Evolutionary conservation across 768 basidiomycete species (phyloP).

Genomic region (Mycena amicta): DNA sequence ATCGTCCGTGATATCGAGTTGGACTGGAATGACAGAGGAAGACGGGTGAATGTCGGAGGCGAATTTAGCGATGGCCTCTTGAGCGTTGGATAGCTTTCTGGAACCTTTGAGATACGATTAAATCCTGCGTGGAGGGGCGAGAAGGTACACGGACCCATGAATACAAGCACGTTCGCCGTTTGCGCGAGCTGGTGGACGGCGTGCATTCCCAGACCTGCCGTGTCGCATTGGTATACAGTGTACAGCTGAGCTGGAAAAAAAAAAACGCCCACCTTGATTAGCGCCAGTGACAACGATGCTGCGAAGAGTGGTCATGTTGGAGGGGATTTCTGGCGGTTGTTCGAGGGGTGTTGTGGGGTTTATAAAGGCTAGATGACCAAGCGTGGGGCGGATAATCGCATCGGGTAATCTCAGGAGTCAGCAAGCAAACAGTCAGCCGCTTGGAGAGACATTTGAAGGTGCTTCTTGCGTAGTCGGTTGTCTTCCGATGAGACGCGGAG

Average conservation of each 20-base stretch:
- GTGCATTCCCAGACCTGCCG: constrained; percentile 11
- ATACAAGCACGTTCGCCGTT: background rate
- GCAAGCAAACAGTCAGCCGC: no score
- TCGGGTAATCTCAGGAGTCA: no score
- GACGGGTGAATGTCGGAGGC: constrained; percentile 7
- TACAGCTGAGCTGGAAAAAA: no score
- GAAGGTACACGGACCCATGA: constrained; percentile 8
- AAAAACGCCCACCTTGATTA: constrained; percentile 14
- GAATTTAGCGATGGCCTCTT: constrained; percentile 9
- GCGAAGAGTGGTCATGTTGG: constrained; percentile 3
- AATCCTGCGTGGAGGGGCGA: background rate
- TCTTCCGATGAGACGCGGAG: no score
- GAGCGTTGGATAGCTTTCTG: constrained; percentile 5
- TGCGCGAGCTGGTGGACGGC: constrained; percentile 5
- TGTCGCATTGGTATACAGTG: no score
- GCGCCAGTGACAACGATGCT: constrained; percentile 13
- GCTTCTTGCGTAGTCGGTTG: no score
- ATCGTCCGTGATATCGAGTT: constrained; percentile 11
- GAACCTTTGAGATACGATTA: constrained; percentile 2
- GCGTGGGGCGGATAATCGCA: no score
- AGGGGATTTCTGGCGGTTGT: background rate
- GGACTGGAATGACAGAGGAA: constrained; percentile 10
- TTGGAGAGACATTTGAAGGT: no score
- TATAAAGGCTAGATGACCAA: no score
- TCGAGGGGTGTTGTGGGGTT: no score